Evolutionary conservation across 208 protist species (phyloP).

Genomic region (Phytomonas sp.): DNA sequence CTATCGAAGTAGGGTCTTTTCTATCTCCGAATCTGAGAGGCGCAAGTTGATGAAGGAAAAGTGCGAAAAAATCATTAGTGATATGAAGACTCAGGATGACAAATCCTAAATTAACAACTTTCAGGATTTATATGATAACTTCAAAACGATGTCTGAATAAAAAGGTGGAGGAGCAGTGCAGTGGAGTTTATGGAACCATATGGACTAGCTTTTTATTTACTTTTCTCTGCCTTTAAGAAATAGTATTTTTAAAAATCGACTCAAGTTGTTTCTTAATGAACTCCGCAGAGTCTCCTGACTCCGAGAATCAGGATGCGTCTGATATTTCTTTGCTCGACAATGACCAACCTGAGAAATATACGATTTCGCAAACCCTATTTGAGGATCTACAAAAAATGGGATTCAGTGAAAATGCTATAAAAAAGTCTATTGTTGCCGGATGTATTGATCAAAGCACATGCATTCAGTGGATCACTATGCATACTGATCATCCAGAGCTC

Average conservation of each 20-base stretch:
- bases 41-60: too few relatives aligned
- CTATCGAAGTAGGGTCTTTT: too few relatives aligned
- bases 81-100: too few relatives aligned
- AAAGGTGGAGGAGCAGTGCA: too few relatives aligned
- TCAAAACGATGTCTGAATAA: too few relatives aligned
- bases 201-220: neutral
- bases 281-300: neutral
- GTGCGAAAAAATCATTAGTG: too few relatives aligned
- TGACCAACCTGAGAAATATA: conserved; percentile 15
- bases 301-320: neutral
- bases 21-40: too few relatives aligned
- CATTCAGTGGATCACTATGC: conserved; percentile 80
- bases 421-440: conserved; percentile 79
- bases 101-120: too few relatives aligned
- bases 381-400: conserved; percentile 38
- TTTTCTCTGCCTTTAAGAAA: neutral
- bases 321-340: neutral
- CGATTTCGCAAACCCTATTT: conserved; percentile 44
- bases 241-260: neutral
- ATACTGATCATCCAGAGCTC: conserved; percentile 72
- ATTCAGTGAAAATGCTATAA: conserved; percentile 83
- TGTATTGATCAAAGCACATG: conserved; percentile 75
- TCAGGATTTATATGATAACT: too few relatives aligned
- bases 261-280: neutral
- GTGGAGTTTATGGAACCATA: neutral